These are phyloP conservation scores for Aspergillus clavatus DNA, from an alignment of 2,329 filamentous ascomycete genomes.

Conservation along the genomic window DNA sequence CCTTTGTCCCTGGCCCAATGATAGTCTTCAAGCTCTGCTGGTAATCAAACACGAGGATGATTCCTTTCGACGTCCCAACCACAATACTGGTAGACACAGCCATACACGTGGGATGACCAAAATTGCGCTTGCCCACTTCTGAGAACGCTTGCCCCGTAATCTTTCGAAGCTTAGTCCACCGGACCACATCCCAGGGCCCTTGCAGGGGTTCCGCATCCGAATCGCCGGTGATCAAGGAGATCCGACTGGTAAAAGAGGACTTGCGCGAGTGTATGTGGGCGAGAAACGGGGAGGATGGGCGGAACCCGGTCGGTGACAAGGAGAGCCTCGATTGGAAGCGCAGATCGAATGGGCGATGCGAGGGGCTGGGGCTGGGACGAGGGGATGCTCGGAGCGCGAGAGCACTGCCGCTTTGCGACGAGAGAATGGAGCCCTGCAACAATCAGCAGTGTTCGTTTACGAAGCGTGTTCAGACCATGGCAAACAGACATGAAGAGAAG, in stretches of 20 bases:
- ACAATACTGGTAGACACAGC: conserved; percentile 83
- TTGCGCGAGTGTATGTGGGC: conserved; percentile 73
- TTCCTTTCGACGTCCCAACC: conserved; percentile 87
- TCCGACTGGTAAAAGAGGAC: conserved; percentile 69
- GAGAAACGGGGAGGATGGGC: conserved; percentile 73
- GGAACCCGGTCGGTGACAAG: conserved; percentile 55
- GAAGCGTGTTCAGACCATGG: conserved; percentile 49
- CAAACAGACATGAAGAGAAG: conserved; percentile 67
- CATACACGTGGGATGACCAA: conserved; percentile 85
- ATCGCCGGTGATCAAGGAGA: conserved; percentile 54
- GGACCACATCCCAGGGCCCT: conserved; percentile 91
- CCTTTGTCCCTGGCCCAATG: conserved; percentile 87
- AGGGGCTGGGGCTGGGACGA: conserved; percentile 69
- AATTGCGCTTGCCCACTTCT: conserved; percentile 85
- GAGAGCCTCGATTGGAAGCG: conserved; percentile 86
- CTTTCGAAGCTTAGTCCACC: conserved; percentile 91
- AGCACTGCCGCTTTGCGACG: conserved; percentile 68
- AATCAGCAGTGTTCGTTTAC: conserved; percentile 43
- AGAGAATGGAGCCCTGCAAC: conserved; percentile 49
- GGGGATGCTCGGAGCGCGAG: conserved; percentile 65
- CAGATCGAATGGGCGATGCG: conserved; percentile 88
- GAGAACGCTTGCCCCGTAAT: conserved; percentile 87
- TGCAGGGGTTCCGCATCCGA: conserved; percentile 65
- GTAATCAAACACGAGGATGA: conserved; percentile 95
- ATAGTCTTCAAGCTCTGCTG: conserved; percentile 92